Evolutionary conservation across 805 yeast species (phyloP), one percentile per base, ranked within the genome.

Genomic region (Wickerhamomyces subpelliculosus): DNA sequence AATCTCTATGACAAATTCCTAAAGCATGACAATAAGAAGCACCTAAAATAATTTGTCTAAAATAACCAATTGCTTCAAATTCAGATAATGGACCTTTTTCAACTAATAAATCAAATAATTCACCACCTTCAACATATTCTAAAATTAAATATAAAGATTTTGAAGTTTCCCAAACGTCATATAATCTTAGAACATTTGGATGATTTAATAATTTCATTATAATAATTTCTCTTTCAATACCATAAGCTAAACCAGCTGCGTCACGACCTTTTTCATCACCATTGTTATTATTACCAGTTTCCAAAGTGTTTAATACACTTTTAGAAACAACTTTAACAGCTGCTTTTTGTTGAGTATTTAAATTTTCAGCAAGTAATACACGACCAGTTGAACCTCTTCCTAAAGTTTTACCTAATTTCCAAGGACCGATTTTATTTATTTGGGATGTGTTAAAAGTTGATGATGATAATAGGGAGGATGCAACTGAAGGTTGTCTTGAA

Each of bases 81-180:
- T 84, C 93, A 23, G 75, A 72, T 34, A 84, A 60, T 20, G 82
- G 81, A 5, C 90, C 93, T 45, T 74, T 72, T 21, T 66, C 61
- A 6, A 84, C 87, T 39, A 84, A 63, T 44, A 79, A 70, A 52
- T 84, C 93, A 48, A 84, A 84, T 38, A 84, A 62, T 59, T 84
- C 94, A 42, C 94, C 94, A n/a, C 93, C 90, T 58, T 84, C 89
- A 24, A 84, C 90, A 56, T 83, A 84, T 55, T 84, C 94, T 36
- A 84, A 62, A 13, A 84, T 87, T 46, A 84, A 59, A 52, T 80
- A 84, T 40, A 93, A 68, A 43, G 90, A 96, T 54, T 86, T 87
- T 47, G 87, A 81, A 47, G 94, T 90, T 61, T 93, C 98, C 97
- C 97, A 93, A 19, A 93, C 98, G 56, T 93, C 98, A 57, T 88